Base-by-base conservation (phyloP, 768 basidiomycete genomes). In the Thelephora ganbajun region DNA sequence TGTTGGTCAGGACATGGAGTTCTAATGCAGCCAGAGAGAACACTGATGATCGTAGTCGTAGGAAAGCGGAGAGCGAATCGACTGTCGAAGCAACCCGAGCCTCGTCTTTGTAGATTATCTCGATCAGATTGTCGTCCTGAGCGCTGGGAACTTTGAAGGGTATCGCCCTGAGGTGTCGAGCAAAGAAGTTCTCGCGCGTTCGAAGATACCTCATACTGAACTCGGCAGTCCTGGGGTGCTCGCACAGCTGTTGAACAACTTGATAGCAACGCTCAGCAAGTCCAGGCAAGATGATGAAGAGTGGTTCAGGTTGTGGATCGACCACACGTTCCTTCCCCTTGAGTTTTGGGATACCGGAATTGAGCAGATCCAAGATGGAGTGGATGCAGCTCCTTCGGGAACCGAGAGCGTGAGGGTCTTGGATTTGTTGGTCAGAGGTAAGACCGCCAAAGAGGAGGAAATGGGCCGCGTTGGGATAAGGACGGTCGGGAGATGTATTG, bases 11-110 rank as follows among this genome's bases (percentile, higher is more conserved):
- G 11, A 87, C 76, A 51, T 93, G 93, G 3, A 96, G 67, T 59
- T 97, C 93, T 34, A 97, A 72, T 1, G 93, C 88, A 19, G 80
- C 77, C 19, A 86, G 74, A 54, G 94, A 86, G 51, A 96, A 74
- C 43, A 96, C 77, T 61, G 79, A 84, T 1, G 91, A 85, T 33
- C 90, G 82, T 37, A 90, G 64, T 13, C 81, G 80, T 11, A 97
- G 71, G 72, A 87, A 90, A 0, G 89, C 73, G 46, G 77, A 72
- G 9, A 93, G 63, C 1, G 76, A 73, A 1, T 79, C 61, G 33
- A 84, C 78, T 6, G 79, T 83, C 5, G 87, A 83, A 35, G 70
- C 62, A 11, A 85, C 68, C 19, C 80, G 72, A 14, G 77, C 72
- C 4, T 84, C 84, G 53, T 93, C 88, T 22, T 63, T 66, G 57